These are phyloP conservation scores for Purpureocillium takamizusanense DNA, from an alignment of 2,329 filamentous ascomycete genomes.

Conservation along the genomic window DNA sequence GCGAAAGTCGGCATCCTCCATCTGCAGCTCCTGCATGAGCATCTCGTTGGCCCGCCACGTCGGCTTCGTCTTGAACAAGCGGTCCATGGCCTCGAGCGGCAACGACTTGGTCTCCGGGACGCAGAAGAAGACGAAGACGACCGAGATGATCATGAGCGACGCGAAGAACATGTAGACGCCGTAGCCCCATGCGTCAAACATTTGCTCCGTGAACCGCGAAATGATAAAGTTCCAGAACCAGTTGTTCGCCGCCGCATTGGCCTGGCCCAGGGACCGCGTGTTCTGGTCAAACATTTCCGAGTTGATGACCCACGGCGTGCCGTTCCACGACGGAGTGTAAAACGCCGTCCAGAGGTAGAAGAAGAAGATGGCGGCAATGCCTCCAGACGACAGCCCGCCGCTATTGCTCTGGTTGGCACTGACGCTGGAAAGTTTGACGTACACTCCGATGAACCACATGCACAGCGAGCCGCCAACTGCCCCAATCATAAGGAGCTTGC, in stretches of 20 bases:
- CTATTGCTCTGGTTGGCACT: conserved; percentile 12
- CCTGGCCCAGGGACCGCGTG: conserved; percentile 54
- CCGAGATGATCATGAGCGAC: conserved; percentile 47
- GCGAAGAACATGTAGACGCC: conserved; percentile 65
- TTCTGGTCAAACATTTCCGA: conserved; percentile 68
- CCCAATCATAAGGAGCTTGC: conserved; percentile 56
- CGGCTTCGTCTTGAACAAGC: conserved; percentile 44
- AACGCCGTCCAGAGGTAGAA: conserved; percentile 48
- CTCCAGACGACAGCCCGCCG: conserved; percentile 30
- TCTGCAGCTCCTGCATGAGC: conserved; percentile 33
- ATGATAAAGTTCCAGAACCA: conserved; percentile 69
- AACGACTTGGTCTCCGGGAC: conserved; percentile 59
- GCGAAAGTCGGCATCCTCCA: conserved; percentile 24
- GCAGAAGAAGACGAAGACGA: conserved; percentile 52
- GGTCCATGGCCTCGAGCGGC: conserved; percentile 56
- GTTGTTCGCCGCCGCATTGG: conserved; percentile 61
- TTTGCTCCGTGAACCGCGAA: conserved; percentile 57
- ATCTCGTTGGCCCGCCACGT: conserved; percentile 31
- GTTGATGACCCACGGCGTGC: conserved; percentile 68
- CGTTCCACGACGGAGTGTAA: conserved; percentile 66
- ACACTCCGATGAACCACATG: conserved; percentile 51
- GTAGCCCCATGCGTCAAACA: conserved; percentile 50
- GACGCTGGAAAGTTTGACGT: conserved; percentile 27
- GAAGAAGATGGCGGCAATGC: conserved; percentile 58
- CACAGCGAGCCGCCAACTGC: conserved; percentile 52